phyloP scores from a whole-genome alignment of 768 basidiomycete species.

The Myochromella boudieri region DNA sequence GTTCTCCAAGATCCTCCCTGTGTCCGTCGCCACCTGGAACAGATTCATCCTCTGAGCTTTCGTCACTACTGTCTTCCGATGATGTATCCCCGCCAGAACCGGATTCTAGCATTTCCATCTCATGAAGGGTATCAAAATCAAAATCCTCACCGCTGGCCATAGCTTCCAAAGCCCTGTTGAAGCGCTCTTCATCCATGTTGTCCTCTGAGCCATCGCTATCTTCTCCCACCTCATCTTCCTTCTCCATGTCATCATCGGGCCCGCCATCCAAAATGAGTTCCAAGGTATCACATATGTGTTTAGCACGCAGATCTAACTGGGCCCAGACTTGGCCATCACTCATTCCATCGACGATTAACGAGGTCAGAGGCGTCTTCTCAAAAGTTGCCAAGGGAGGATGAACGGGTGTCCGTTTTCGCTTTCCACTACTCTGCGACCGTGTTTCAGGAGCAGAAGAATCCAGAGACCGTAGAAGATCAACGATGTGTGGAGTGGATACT shows the following conservation, averaged over 20 bases:
- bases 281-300: slow-evolving; percentile 68
- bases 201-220: slow-evolving; percentile 29
- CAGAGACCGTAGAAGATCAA: slow-evolving; percentile 65
- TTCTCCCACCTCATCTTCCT: slow-evolving; percentile 27
- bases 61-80: slow-evolving; percentile 24
- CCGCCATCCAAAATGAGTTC: slow-evolving; percentile 60
- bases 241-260: slow-evolving; percentile 24
- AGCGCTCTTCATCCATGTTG: slow-evolving; percentile 29
- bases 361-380: slow-evolving; percentile 68
- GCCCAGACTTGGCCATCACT: slow-evolving; percentile 90
- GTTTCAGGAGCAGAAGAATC: slow-evolving; percentile 71
- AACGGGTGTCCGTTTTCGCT: slow-evolving; percentile 41
- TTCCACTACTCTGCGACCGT: slow-evolving; percentile 57
- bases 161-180: slow-evolving; percentile 26
- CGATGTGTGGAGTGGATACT: slow-evolving; percentile 62
- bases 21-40: slow-evolving; percentile 27
- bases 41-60: slow-evolving; percentile 22
- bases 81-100: slow-evolving; percentile 16
- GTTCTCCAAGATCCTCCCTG: slow-evolving; percentile 25
- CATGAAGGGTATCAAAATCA: slow-evolving; percentile 32
- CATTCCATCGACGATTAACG: slow-evolving; percentile 77
- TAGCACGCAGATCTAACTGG: slow-evolving; percentile 82
- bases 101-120: slow-evolving; percentile 24
- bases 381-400: slow-evolving; percentile 35
- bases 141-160: slow-evolving; percentile 31